phyloP scores from a whole-genome alignment of 2,329 filamentous ascomycete species.

The Aureobasidium sp. region DNA sequence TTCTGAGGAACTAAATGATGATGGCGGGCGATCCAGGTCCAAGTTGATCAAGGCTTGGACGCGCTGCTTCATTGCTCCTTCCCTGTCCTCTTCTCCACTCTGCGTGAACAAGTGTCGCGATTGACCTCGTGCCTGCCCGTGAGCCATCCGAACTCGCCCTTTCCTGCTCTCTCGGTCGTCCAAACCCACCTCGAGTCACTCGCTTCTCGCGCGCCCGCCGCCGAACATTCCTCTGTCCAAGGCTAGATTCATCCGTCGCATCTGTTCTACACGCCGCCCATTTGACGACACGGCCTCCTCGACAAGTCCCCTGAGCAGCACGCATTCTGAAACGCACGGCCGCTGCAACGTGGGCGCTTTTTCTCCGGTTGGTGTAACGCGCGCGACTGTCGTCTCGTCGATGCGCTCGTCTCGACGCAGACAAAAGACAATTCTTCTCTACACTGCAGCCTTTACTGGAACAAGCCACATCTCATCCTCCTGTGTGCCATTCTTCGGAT shows the following conservation, averaged over 20 bases:
- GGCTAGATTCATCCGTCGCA: background rate
- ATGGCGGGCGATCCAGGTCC: slow-evolving; percentile 11
- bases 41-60: slow-evolving; percentile 8
- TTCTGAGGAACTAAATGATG: background rate
- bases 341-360: slow-evolving; percentile 12
- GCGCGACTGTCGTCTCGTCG: slow-evolving; percentile 4
- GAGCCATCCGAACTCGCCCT: background rate
- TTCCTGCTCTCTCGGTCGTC: background rate
- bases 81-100: slow-evolving; percentile 7
- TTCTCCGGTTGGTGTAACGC: slow-evolving; percentile 8
- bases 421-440: background rate
- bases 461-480: background rate
- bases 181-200: background rate
- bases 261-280: background rate
- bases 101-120: slow-evolving; percentile 3
- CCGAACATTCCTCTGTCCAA: background rate
- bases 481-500: background rate
- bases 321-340: slow-evolving; percentile 7
- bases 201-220: slow-evolving; percentile 1
- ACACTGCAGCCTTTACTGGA: background rate
- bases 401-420: slow-evolving; percentile 7
- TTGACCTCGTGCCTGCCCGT: background rate
- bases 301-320: background rate
- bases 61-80: slow-evolving; percentile 6
- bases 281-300: background rate